Base-by-base conservation (phyloP, 2,329 filamentous ascomycete species). In the Diaporthe vexans region DNA sequence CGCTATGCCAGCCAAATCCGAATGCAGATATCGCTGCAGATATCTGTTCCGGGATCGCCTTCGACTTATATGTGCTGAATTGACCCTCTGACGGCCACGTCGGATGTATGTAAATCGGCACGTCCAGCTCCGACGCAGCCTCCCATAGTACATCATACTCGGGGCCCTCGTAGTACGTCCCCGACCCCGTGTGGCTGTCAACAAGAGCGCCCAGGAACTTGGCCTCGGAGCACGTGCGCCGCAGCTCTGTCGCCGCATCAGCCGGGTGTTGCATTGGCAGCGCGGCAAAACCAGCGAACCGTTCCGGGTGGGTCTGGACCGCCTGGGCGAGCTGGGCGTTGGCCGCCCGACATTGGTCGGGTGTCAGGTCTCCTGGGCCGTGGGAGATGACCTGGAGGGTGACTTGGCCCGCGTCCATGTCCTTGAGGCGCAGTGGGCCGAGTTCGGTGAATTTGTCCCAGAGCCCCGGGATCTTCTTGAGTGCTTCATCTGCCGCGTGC, bases 1-100 rank as follows among this genome's bases (percentile, higher is more conserved):
- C 85, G 9, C 81, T 80, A 77, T 91, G 89, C 85, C 88, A 89
- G 9, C 87, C 87, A 80, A 84, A 88, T 0, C 83, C 86, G 54
- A 80, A 84, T 19, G 83, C 81, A 11, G 83, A 83, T 67, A 89
- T 80, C 13, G 80, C 78, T 19, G 73, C 33, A 2, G 79, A 81
- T 0, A 82, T 79, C 0, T 69, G 73, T 2, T 79, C 74, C 19
- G 77, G 72, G 77, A 82, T 21, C 7, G 37, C 67, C 8, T 63
- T 21, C 4, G 74, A 75, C 17, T 19, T 51, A 54, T 74, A 75
- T 0, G 59, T 51, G 88, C 3, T 82, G 81, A n/a, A 85, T 80
- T 63, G 86, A 78, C 5, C 11, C 10, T 56, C 67, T 4, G 74
- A 72, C 4, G 72, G 72, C 72, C 72, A 76, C 1, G 74, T 74